Base-by-base conservation (phyloP, 1,139 yeast species). In the Geotrichum macrosporum region DNA sequence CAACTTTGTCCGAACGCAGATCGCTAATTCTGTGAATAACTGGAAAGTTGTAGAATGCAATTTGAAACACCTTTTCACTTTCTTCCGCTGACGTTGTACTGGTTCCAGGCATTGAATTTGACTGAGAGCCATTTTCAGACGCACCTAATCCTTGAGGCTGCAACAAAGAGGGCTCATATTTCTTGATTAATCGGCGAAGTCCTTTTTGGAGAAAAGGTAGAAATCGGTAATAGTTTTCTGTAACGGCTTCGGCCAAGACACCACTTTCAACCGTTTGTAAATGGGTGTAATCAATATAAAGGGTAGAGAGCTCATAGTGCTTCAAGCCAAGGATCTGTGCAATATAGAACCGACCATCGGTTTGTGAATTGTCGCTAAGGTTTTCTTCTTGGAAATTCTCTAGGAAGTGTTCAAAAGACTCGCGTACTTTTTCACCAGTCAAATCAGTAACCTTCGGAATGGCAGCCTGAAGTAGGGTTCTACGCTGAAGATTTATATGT, bases 351-450 rank as follows among this genome's bases (percentile, higher is more conserved):
- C 72, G 75, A 3, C 84, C 86, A 22, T 64, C 68, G 21, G 64
- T 62, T 19, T 62, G 65, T 12, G 69, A 63, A 29, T 58, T 58
- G 12, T 50, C 52, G 12, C 21, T 26, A 6, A 36, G 27, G 13
- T 52, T 53, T 5, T 56, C 60, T 50, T 76, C 78, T 8, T 66
- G 68, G 58, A 72, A 86, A 38, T 78, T 83, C 62, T 83, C 86
- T 53, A 92, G 68, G 62, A 92, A 92, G 56, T 76, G 78, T 63
- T 88, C 96, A 64, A 92, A 92, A 24, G 94, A 81, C 63, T 88
- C 95, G 46, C 94, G 76, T 13, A 92, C 96, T 57, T 87, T 86
- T 62, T 89, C 96, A 52, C 96, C 96, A 4, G 96, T 88, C 35
- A 82, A 79, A 70, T 92, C 98, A 18, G 79, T 78, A 26, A 92